Base-by-base conservation (phyloP, 768 basidiomycete species). In the Rhodotorula babjevae region DNA sequence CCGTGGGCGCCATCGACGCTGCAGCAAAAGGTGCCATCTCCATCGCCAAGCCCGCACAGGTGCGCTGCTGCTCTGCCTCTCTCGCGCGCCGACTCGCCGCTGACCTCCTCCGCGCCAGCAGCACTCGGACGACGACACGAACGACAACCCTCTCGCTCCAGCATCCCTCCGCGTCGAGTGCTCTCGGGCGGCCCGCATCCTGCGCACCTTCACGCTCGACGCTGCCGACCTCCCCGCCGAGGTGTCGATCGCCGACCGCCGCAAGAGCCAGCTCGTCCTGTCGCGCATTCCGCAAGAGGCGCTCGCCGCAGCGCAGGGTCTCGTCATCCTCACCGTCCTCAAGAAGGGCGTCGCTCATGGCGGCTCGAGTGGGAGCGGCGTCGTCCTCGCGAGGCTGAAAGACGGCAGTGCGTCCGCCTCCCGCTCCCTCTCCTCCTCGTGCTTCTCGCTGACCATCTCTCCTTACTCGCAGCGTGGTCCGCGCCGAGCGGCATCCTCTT, bases 241-340 rank as follows among this genome's bases (percentile, higher is more conserved):
- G 60, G 19, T 65, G 1, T 63, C 56, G 27, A 47, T 70, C 16
- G 55, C 31, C 12, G 68, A 74, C 33, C n/a, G 50, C 25, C 65
- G 67, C 27, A 76, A 76, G 67, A 61, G 59, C n/a, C 74, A 76
- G 63, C 50, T 53, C 19, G 69, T 71, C 8, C 36, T 73, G 27
- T 52, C 56, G 46, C 74, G 74, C 70, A 74, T 77, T 33, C 76
- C 76, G 19, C 63, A 72, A 1, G 60, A 59, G 2, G 61, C 60
- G 2, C 21, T 75, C 10, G 59, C 57, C 0, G 33, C 65, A 0
- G 65, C 74, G 15, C 56, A 53, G 3, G 74, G 74, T 0, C 12
- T 65, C 9, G 73, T 42, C 25, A 63, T 72, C 27, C 56, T 72
- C 16, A 72, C 68, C 11, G 71, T 76, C 2, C 40, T 68, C 25